Evolutionary conservation across 371 early-diverging fungal genomes (phyloP).

Genomic region (Mucor piriformis): DNA sequence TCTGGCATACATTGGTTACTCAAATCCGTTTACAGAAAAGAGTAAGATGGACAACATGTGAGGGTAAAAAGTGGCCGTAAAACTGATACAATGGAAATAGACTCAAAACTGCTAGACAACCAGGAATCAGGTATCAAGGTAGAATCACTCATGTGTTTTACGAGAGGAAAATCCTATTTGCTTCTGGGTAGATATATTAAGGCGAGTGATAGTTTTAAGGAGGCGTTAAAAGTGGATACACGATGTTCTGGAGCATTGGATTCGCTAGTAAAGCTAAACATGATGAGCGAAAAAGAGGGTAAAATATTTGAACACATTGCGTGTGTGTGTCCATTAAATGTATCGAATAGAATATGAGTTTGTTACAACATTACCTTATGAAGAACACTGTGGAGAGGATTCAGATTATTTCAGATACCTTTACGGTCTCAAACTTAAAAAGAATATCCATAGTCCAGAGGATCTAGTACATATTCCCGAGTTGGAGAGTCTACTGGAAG

Average conservation of each 20-base stretch:
- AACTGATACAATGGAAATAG: no score
- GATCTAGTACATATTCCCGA: slow-evolving; percentile 33
- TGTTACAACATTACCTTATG: slow-evolving; percentile 55
- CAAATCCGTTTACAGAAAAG: not conserved
- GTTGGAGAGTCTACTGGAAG: slow-evolving; percentile 53
- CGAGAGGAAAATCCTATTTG: slow-evolving; percentile 63
- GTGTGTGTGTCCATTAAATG: not conserved
- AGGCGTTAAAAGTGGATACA: slow-evolving; percentile 67
- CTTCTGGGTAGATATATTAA: slow-evolving; percentile 49
- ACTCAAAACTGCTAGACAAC: not conserved
- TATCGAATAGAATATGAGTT: slow-evolving; percentile 58
- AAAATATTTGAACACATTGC: not conserved
- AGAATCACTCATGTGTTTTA: slow-evolving; percentile 67
- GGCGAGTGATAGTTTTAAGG: slow-evolving; percentile 68
- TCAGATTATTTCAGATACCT: slow-evolving; percentile 62
- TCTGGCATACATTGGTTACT: not conserved
- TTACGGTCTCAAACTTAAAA: slow-evolving; percentile 64
- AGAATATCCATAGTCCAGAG: slow-evolving; percentile 49
- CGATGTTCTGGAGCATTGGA: slow-evolving; percentile 76
- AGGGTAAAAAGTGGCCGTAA: no score
- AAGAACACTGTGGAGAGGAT: slow-evolving; percentile 59
- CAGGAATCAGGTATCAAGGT: slow-evolving; percentile 38
- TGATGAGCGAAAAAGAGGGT: slow-evolving; percentile 70
- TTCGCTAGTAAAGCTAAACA: slow-evolving; percentile 56
- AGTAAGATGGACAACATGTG: no score